Evolutionary conservation across 148 eudicot genomes (phyloP).

Genomic region (Amaranthus palmeri): DNA sequence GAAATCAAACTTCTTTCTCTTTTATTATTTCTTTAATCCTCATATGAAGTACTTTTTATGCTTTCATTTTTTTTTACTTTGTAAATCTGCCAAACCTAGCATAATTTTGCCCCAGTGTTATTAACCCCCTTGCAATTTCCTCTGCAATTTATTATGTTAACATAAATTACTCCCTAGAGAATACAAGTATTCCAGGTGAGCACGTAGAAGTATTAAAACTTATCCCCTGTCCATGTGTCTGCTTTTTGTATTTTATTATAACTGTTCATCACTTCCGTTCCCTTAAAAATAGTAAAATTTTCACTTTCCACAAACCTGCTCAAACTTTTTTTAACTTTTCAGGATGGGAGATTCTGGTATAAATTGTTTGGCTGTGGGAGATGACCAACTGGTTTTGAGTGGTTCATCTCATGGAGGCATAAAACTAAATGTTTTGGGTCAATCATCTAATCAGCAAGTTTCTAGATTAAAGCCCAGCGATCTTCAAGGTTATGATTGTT

Average conservation of each 20-base stretch:
- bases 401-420: constrained; percentile 63
- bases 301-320: constrained; percentile 3
- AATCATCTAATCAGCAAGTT: constrained; percentile 53
- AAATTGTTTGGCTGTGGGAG: constrained; percentile 57
- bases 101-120: no score
- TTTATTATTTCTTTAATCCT: no score
- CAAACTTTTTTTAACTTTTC: constrained; percentile 21
- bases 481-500: constrained; percentile 46
- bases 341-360: constrained; percentile 67
- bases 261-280: not conserved
- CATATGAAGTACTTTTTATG: no score
- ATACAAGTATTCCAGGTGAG: no score
- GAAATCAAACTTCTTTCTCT: no score
- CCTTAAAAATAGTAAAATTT: not conserved
- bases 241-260: not conserved
- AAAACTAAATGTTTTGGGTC: constrained; percentile 34
- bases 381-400: constrained; percentile 61
- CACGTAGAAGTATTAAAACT: no score
- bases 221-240: not conserved
- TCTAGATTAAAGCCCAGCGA: constrained; percentile 38
- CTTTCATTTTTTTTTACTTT: no score
- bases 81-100: no score
- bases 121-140: no score
- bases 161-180: no score
- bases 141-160: no score